Conservation (phyloP, 2,329 filamentous ascomycete species). For the Sphaceloma murrayae region DNA sequence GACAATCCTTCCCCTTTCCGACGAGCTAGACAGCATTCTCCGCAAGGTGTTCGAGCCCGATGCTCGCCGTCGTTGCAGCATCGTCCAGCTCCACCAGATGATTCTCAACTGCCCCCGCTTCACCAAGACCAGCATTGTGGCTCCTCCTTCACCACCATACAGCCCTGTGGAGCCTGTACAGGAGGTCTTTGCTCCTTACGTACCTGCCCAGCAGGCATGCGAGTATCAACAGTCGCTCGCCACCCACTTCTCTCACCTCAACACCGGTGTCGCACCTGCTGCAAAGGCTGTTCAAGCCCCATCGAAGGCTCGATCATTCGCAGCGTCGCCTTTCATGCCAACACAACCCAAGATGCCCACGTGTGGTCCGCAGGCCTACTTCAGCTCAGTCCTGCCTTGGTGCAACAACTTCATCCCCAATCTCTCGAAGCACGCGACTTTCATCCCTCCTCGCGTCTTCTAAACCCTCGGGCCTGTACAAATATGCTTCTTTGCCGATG, state of each 20-base stretch:
- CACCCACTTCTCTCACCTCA: conserved; percentile 18
- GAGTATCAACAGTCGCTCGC: conserved; percentile 11
- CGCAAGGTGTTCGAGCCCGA: conserved; percentile 79
- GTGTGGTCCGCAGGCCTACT: conserved; percentile 19
- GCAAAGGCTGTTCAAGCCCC: conserved; percentile 5
- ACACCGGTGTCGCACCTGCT: too few species aligned
- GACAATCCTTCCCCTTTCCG: conserved; percentile 82
- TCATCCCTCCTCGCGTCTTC: conserved; percentile 20
- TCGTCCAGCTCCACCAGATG: conserved; percentile 66
- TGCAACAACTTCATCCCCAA: conserved; percentile 19
- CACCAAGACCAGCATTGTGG: conserved; percentile 38
- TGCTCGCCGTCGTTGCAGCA: conserved; percentile 70
- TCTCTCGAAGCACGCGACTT: conserved; percentile 19
- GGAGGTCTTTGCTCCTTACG: conserved; percentile 14
- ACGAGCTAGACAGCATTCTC: conserved; percentile 81
- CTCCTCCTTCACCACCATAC: conserved; percentile 19
- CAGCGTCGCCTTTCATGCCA: conserved; percentile 10
- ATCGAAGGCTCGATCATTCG: too few species aligned
- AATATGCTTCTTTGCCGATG: conserved; percentile 11
- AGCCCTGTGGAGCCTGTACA: conserved; percentile 18
- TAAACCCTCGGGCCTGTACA: conserved; percentile 14
- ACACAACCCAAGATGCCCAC: conserved; percentile 6
- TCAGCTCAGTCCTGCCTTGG: conserved; percentile 16
- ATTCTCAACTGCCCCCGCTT: conserved; percentile 70
- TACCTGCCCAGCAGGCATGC: conserved; percentile 15